Evolutionary conservation across 2,329 filamentous ascomycete species (phyloP), one percentile per base, ranked within the genome.

Genomic region (Mycosphaerella sp.): DNA sequence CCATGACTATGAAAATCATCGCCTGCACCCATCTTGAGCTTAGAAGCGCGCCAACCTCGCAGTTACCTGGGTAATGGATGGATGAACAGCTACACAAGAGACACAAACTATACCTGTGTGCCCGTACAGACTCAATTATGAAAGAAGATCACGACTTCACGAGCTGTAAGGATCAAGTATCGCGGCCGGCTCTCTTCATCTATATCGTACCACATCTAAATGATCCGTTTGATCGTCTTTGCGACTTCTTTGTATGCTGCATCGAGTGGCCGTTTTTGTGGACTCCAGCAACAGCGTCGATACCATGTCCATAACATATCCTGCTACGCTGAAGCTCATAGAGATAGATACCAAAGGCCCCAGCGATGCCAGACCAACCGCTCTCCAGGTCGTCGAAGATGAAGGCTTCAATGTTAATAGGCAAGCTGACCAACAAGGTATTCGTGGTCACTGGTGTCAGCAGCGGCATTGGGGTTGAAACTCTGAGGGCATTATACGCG

Each of bases 381-480:
- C 60, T 10, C 40, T 62, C 8, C 57, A 64, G 45, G 55, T 64
- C 38, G 50, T 65, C 29, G 31, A 60, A 23, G 59, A 63, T 41
- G 50, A 52, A 38, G 42, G 43, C 23, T 39, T 17, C 14, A 17
- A 17, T 17, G 14, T 17, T 72, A 34, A 10, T 45, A 5, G 45
- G 48, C 12, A 56, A 64, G 9, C 65, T 72, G 31, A 45, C 50
- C 1, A 69, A 64, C 39, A 73, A 72, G 42, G 67, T 72, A n/a
- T 61, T 70, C 7, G 57, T 76, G 4, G 64, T 76, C n/a, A 75
- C 73, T 0, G 74, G 74, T 14, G 66, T 62, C 14, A 70, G 69
- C 4, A 67, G 69, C 9, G 74, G 74, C 2, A 67, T 76, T 14
- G 74, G 74, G 3, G 57, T 71, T 31, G 71, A 76, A 56, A 76